Base-by-base conservation (phyloP, 2,329 filamentous ascomycete species). In the Diaporthe amygdali region DNA sequence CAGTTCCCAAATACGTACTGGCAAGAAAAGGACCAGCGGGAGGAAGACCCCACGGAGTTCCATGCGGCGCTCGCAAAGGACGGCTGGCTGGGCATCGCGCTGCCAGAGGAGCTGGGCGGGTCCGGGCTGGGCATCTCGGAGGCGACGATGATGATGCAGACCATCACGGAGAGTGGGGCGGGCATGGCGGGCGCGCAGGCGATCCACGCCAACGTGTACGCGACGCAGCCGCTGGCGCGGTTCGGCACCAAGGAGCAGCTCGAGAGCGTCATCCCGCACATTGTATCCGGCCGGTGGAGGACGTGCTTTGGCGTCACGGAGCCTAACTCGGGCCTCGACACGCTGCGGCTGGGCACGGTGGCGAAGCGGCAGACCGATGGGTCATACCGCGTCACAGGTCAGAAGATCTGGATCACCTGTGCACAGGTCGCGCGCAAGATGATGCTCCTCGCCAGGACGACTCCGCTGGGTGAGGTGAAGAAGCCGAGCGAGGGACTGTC, bases 351-450 rank as follows among this genome's bases (percentile, higher is more conserved):
- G 4, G 86, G 85, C 47, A 96, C 93, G 0, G 81, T 83, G 7
- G 94, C 94, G 0, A 86, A 80, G 37, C 88, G 86, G 74, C 76
- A 79, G 46, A 69, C 73, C 3, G 88, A 90, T 25, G 88, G 88
- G 17, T 86, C 84, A 5, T 97, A 95, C 78, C 84, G 82, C 1
- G 86, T 97, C 14, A 89, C 89, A 0, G 94, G 94, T 0, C 93
- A 96, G 78, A 97, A 97, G 82, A 95, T 96, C 68, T 97, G 94
- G 94, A 97, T 96, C 68, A 94, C 93, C 0, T 95, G 90, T 67
- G 94, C 94, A 0, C 93, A 97, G 78, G 92, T 96, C 0, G 94
- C 94, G 0, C 87, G 87, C 5, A 94, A 94, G 76, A 97, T 97
- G 94, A 91, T 97, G 5, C 85, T 97, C 0, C 87, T 97, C 0